These are phyloP conservation scores for Mesotaenium endlicherianum DNA, from an alignment of 139 green algal species.

Conservation along the genomic window DNA sequence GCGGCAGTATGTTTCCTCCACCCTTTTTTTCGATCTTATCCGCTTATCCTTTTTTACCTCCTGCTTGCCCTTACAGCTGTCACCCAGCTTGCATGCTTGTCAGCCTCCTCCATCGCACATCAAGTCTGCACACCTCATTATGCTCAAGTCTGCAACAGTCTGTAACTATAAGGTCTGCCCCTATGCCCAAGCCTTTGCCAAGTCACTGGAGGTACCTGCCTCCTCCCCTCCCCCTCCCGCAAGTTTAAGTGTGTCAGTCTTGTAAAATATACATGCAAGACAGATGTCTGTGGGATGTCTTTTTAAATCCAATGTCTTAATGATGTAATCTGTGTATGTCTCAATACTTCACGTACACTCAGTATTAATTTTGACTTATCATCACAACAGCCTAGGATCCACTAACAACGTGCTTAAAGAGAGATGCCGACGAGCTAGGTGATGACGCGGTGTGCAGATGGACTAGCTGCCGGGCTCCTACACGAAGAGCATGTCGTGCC, in stretches of 20 bases:
- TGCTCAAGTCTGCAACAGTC: background rate
- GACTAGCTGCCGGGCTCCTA: conserved; percentile 44
- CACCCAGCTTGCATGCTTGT: background rate
- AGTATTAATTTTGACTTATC: background rate
- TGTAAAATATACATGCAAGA: no score
- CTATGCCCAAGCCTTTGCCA: background rate
- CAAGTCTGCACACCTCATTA: background rate
- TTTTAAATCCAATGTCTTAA: no score
- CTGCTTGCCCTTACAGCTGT: background rate
- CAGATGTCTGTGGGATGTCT: no score
- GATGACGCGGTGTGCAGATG: no score
- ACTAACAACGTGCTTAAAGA: no score
- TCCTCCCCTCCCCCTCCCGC: no score
- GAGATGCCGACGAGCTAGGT: no score
- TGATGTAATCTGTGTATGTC: background rate
- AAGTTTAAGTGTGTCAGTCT: no score
- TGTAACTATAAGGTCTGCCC: background rate
- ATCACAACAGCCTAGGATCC: no score
- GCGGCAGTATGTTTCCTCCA: background rate
- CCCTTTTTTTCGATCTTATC: background rate
- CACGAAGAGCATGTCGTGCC: conserved; percentile 26
- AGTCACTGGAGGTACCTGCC: conserved; percentile 3
- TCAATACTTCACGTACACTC: background rate
- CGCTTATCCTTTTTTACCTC: background rate
- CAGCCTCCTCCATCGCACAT: background rate